Base-by-base conservation (phyloP, 1,284 basidiomycete genomes). In the Malassezia slooffiae region DNA sequence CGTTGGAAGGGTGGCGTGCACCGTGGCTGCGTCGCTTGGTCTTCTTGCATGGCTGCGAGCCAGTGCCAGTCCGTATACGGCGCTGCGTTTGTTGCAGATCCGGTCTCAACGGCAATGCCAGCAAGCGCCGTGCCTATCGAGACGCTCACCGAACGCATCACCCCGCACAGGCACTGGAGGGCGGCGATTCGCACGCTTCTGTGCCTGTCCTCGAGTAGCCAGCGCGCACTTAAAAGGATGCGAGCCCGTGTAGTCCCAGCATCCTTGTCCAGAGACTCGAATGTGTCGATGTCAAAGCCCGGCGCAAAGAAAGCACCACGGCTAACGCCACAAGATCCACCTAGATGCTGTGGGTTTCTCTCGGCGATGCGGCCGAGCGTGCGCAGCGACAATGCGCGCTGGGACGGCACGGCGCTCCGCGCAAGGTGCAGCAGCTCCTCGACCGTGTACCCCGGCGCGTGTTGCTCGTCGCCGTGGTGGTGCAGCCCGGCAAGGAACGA, bases 381-480 rank as follows among this genome's bases (percentile, higher is more conserved):
- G 8, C 79, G 78, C 19, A 93, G 74, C 79, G 90, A 88, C 0
- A 80, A 79, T 8, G 82, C 79, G 21, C 88, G 75, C 65, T 95
- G 89, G 9, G 82, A 81, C 7, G 82, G 79, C 0, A 89, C 82
- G 0, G 81, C 85, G 5, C 85, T 89, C 39, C 84, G 75, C 1
- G 80, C 79, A 3, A 91, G 75, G 34, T 85, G 73, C 34, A 90
- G 79, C n/a, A 93, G 75, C 52, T 93, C 89, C 27, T 83, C 79
- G 0, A 91, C 72, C 0, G 85, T 89, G 69, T 93, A 95, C 0
- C 89, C 90, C 0, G 89, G 88, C n/a, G 71, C 55, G 31, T 81
- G 80, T 45, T 86, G 83, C 0, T 85, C 79, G 49, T 69, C 58
- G 15, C 73, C 74, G 45, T 93, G 89, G 67, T 93, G 89, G 69